These are phyloP conservation scores for Suillus americanus DNA, from an alignment of 768 basidiomycete genomes.

Conservation along the genomic window DNA sequence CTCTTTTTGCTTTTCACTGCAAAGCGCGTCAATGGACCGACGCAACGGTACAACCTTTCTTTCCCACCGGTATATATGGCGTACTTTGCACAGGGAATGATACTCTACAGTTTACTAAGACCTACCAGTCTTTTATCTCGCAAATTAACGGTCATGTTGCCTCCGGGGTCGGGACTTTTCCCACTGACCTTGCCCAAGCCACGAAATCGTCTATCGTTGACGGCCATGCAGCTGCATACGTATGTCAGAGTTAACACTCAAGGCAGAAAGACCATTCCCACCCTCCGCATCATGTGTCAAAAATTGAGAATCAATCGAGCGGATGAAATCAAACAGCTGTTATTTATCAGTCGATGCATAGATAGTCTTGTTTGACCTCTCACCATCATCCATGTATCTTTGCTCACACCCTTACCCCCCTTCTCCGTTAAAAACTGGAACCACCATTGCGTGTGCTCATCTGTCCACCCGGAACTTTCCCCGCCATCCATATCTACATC, in stretches of 20 bases:
- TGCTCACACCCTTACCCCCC: constrained; percentile 76
- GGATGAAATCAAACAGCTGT: constrained; percentile 80
- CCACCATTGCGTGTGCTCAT: constrained; percentile 70
- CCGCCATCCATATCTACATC: constrained; percentile 49
- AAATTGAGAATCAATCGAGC: constrained; percentile 72
- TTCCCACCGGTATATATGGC: not conserved
- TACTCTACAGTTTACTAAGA: not conserved
- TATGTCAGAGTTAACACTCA: constrained; percentile 9
- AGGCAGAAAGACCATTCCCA: constrained; percentile 28
- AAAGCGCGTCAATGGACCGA: not conserved
- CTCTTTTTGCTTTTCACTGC: not conserved
- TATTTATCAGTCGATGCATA: constrained; percentile 11
- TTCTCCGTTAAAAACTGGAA: constrained; percentile 68
- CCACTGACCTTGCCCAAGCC: constrained; percentile 48
- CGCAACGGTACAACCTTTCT: not conserved
- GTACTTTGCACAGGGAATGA: constrained; percentile 1
- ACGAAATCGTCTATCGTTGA: constrained; percentile 87
- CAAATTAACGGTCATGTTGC: not conserved
- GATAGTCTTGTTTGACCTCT: constrained; percentile 6
- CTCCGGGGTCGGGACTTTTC: not conserved
- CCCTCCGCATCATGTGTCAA: constrained; percentile 76
- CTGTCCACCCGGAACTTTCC: constrained; percentile 55
- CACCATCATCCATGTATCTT: constrained; percentile 89
- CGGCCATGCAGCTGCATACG: constrained; percentile 73
- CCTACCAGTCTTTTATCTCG: not conserved